phyloP scores from a whole-genome alignment of 495 filamentous ascomycete species.

The Xylaria telfairii region DNA sequence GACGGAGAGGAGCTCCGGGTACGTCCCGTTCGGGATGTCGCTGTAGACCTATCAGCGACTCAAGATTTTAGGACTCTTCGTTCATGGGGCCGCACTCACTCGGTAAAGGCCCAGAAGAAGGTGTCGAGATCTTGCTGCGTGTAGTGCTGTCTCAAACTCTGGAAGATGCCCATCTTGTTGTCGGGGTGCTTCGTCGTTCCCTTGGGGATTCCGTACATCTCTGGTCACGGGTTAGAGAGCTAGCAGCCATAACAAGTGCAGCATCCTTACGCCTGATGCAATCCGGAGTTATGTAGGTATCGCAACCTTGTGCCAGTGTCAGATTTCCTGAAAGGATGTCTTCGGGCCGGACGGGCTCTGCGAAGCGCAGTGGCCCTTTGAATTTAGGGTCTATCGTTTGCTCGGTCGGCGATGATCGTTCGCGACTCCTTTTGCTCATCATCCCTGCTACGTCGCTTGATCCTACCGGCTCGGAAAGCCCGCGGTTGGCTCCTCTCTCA shows the following conservation, averaged over 20 bases:
- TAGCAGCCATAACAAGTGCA: background rate
- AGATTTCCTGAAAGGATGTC: conserved; percentile 32
- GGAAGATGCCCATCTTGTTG: conserved; percentile 43
- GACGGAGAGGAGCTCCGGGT: conserved; percentile 45
- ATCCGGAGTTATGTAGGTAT: conserved; percentile 39
- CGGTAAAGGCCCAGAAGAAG: conserved; percentile 60
- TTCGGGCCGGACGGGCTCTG: conserved; percentile 28
- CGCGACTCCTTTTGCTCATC: conserved; percentile 32
- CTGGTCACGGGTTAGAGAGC: conserved; percentile 21
- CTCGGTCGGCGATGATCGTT: conserved; percentile 5
- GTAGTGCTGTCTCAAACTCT: conserved; percentile 44
- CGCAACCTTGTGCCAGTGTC: conserved; percentile 35
- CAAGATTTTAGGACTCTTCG: background rate
- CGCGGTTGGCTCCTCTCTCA: conserved; percentile 9
- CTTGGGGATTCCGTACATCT: conserved; percentile 39
- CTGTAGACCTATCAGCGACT: conserved; percentile 10
- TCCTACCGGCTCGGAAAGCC: conserved; percentile 21
- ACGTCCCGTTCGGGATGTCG: conserved; percentile 44
- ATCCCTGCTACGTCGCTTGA: conserved; percentile 25
- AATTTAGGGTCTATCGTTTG: conserved; percentile 27
- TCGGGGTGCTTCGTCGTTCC: conserved; percentile 34
- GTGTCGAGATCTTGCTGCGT: conserved; percentile 62
- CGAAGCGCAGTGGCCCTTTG: conserved; percentile 33
- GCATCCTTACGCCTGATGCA: conserved; percentile 36
- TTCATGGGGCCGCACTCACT: conserved; percentile 14